Percentiles rank a stretch among this genome's conserved stretches.
These are phyloP conservation scores for Holtermannia corniformis DNA, from an alignment of 768 basidiomycete species.

Conservation along the genomic window DNA sequence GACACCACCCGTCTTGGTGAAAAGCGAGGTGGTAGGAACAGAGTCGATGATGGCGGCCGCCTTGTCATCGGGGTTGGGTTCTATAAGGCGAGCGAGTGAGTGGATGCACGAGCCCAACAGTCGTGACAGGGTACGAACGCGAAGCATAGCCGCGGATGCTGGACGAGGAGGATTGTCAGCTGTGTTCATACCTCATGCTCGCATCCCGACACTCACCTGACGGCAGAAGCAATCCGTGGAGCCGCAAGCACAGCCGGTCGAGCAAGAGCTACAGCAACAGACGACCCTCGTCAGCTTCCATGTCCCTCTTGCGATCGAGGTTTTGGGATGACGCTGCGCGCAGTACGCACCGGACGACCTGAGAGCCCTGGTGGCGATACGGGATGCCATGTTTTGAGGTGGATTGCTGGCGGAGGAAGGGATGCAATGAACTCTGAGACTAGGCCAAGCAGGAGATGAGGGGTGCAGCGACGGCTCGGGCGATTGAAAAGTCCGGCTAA, in stretches of 20 bases:
- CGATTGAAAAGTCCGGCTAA: too few relatives aligned
- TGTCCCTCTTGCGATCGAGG: neutral
- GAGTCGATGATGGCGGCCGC: constrained; percentile 84
- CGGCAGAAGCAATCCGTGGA: constrained; percentile 11
- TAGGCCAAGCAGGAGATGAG: neutral
- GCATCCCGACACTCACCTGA: constrained; percentile 10
- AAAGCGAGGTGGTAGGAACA: constrained; percentile 62
- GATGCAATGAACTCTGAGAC: neutral
- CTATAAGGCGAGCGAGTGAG: constrained; percentile 5
- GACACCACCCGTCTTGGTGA: constrained; percentile 91
- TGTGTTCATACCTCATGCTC: neutral
- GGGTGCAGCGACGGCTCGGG: too few relatives aligned
- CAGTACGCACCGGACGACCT: constrained; percentile 23
- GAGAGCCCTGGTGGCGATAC: constrained; percentile 32
- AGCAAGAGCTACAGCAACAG: constrained; percentile 12
- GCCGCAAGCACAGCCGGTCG: constrained; percentile 13
- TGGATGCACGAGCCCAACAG: neutral
- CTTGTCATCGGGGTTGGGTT: constrained; percentile 70
- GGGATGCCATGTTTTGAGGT: constrained; percentile 27
- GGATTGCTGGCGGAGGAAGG: neutral
- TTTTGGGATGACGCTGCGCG: constrained; percentile 1
- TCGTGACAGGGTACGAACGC: constrained; percentile 3
- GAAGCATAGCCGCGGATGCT: constrained; percentile 15
- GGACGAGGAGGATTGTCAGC: neutral
- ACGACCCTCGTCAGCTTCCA: constrained; percentile 7